These are phyloP conservation scores for Linanthus parryae DNA, from an alignment of 148 eudicot species.

Conservation along the genomic window DNA sequence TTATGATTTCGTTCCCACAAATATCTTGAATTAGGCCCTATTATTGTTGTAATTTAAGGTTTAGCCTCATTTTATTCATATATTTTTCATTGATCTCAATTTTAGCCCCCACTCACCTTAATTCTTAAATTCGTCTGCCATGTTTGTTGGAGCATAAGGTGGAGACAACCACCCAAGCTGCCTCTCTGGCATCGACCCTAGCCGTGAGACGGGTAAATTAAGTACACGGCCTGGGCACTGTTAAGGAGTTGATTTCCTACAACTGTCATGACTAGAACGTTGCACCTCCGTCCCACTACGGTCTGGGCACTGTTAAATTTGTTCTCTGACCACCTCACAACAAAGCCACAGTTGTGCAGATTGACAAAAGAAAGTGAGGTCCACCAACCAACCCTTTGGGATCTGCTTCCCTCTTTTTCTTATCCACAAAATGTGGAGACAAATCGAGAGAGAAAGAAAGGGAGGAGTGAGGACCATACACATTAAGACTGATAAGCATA, in stretches of 20 bases:
- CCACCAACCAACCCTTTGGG: neutral
- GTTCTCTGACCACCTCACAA: neutral
- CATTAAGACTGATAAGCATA: neutral
- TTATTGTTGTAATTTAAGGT: too few relatives aligned
- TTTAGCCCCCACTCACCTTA: too few relatives aligned
- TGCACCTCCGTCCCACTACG: neutral
- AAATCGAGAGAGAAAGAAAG: neutral
- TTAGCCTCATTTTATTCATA: too few relatives aligned
- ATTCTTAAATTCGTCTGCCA: too few relatives aligned
- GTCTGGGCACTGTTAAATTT: neutral
- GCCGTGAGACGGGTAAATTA: neutral
- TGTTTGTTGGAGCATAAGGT: too few relatives aligned
- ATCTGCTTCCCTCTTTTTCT: conserved; percentile 7
- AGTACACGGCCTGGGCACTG: neutral
- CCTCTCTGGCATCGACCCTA: too few relatives aligned
- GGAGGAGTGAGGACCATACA: too few relatives aligned
- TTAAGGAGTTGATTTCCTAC: neutral
- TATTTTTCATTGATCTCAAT: too few relatives aligned
- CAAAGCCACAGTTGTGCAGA: too few relatives aligned
- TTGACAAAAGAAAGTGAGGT: neutral
- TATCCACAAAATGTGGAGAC: conserved; percentile 10
- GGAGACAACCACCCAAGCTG: too few relatives aligned
- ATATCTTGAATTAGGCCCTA: too few relatives aligned
- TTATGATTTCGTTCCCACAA: too few relatives aligned
- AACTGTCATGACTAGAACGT: neutral